Percentiles rank a stretch among this genome's conserved stretches.
These are phyloP conservation scores for Sabuloglossum arenarium DNA, from an alignment of 495 filamentous ascomycete genomes.

Conservation along the genomic window DNA sequence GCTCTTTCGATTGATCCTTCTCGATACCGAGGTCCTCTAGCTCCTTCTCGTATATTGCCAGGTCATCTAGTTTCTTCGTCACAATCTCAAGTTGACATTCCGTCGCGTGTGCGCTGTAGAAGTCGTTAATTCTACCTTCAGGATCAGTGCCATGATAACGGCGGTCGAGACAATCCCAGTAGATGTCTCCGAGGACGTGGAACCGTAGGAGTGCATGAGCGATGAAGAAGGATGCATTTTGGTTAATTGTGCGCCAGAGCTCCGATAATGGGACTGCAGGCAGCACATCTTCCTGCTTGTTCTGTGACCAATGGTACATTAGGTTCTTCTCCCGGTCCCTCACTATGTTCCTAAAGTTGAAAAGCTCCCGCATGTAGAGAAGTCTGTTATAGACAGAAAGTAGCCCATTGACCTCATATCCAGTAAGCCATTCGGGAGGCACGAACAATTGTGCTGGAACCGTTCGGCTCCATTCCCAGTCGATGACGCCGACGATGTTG, in stretches of 20 bases:
- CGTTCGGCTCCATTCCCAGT: neutral
- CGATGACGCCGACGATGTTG: neutral
- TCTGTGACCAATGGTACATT: too few species aligned
- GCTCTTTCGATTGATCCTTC: neutral
- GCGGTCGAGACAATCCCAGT: neutral
- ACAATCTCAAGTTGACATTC: neutral
- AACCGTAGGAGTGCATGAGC: neutral
- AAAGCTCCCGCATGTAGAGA: neutral
- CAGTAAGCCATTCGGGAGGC: neutral
- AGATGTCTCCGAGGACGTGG: neutral
- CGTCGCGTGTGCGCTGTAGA: neutral
- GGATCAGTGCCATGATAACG: neutral
- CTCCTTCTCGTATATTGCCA: neutral
- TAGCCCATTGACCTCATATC: neutral
- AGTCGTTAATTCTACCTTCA: neutral
- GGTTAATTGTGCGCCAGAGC: neutral
- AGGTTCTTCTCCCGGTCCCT: neutral
- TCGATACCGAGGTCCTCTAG: neutral
- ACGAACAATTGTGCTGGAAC: neutral
- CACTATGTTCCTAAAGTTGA: neutral
- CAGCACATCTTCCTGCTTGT: neutral
- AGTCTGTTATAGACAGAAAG: neutral
- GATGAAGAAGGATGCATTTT: neutral
- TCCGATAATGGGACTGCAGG: neutral
- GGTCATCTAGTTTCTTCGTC: neutral